Percentiles rank a stretch among this genome's conserved stretches.
phyloP scores from a whole-genome alignment of 2,329 filamentous ascomycete genomes.

The Sphaerulina populicola region DNA sequence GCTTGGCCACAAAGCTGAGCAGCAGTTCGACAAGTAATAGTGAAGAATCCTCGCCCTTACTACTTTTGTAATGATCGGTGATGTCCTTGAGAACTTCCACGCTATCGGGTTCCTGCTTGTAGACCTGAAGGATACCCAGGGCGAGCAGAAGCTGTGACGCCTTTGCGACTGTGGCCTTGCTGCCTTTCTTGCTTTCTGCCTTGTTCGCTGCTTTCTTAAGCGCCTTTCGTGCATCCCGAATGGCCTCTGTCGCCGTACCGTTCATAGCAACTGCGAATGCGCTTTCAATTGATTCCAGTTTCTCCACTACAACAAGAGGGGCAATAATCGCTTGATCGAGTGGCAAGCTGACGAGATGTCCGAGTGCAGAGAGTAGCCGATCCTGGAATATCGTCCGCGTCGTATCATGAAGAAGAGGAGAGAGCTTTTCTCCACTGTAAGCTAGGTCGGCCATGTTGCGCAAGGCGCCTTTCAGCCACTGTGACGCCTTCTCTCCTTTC shows the following conservation, averaged over 20 bases:
- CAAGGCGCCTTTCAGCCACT: conserved; percentile 24
- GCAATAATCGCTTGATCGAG: conserved; percentile 22
- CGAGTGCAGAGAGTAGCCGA: conserved; percentile 48
- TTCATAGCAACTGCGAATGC: conserved; percentile 11
- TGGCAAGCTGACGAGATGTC: conserved; percentile 39
- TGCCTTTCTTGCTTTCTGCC: conserved; percentile 16
- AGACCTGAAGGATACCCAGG: conserved; percentile 76
- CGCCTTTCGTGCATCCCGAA: conserved; percentile 20
- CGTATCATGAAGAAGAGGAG: conserved; percentile 38
- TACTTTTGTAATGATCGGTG: conserved; percentile 62
- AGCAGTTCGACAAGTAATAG: conserved; percentile 78
- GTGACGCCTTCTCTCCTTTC: conserved; percentile 23
- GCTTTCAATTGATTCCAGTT: conserved; percentile 15
- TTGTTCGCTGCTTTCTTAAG: conserved; percentile 19
- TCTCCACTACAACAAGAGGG: conserved; percentile 14
- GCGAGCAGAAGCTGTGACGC: conserved; percentile 75
- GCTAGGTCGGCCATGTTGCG: conserved; percentile 25
- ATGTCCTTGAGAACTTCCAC: conserved; percentile 74
- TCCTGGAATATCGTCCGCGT: conserved; percentile 47
- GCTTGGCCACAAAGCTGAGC: conserved; percentile 79
- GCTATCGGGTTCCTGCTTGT: conserved; percentile 81
- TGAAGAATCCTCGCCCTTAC: conserved; percentile 43
- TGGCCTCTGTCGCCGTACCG: conserved; percentile 11
- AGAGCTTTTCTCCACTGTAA: conserved; percentile 13
- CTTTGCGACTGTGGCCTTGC: conserved; percentile 33